phyloP scores from a whole-genome alignment of 208 protist species.

The Leishmania braziliensis region DNA sequence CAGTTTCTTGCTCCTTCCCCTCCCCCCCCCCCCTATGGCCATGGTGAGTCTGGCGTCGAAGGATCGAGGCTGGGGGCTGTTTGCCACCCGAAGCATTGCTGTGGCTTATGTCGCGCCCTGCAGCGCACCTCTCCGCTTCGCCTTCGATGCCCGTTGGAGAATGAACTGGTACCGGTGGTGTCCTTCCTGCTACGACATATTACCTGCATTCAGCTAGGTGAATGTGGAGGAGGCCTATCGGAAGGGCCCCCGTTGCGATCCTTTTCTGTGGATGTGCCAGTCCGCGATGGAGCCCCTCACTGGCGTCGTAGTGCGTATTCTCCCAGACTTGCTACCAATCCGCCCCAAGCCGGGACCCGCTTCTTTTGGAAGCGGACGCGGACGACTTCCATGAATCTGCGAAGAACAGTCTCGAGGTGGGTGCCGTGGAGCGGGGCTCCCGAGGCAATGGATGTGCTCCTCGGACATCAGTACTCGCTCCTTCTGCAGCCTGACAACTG shows the following conservation, averaged over 20 bases:
- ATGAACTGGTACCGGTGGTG: no score
- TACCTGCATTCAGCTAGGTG: neutral
- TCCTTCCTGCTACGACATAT: no score
- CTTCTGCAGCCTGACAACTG: neutral
- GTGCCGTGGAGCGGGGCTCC: neutral
- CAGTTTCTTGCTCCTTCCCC: no score
- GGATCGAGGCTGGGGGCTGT: neutral
- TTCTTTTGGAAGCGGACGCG: neutral
- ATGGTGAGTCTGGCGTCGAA: neutral
- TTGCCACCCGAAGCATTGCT: no score
- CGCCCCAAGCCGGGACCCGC: neutral
- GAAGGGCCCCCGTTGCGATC: neutral
- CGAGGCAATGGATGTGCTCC: neutral
- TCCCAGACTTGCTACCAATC: neutral
- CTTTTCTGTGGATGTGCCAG: neutral
- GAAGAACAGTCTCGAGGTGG: no score
- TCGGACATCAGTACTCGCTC: neutral
- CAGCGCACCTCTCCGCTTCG: no score
- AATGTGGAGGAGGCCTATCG: neutral
- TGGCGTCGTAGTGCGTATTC: no score
- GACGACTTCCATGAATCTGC: no score
- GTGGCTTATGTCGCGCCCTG: neutral
- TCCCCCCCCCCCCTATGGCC: neutral
- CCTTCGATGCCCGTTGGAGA: no score
- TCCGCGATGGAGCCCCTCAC: neutral